These are phyloP conservation scores for Polygonum maritimum DNA, from an alignment of 148 eudicot genomes.

Conservation along the genomic window DNA sequence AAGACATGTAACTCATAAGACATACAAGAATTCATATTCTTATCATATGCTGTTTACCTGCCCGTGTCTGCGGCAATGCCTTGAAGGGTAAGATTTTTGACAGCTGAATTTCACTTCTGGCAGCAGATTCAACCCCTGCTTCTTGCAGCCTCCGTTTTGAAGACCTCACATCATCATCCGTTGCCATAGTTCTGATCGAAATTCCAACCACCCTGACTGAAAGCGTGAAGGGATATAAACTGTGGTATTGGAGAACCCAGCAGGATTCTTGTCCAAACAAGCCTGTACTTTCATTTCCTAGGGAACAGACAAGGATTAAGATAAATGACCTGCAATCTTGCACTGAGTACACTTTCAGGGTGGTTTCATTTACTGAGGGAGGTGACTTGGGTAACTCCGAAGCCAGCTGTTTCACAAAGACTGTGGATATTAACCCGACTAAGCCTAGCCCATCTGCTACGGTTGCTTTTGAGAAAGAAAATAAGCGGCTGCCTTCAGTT, in stretches of 20 bases:
- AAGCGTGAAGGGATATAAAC: conserved; percentile 67
- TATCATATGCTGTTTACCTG: not conserved
- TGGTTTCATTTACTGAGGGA: conserved; percentile 54
- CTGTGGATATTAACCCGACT: conserved; percentile 45
- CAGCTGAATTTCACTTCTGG: conserved; percentile 17
- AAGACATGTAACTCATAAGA: too few relatives aligned
- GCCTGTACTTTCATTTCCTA: conserved; percentile 47
- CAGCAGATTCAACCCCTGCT: conserved; percentile 83
- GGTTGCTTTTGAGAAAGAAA: conserved; percentile 19
- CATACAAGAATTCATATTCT: too few relatives aligned
- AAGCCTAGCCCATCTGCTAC: conserved; percentile 20
- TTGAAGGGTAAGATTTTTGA: not conserved
- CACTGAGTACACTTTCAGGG: conserved; percentile 81
- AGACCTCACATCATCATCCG: conserved; percentile 68
- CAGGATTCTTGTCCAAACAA: conserved; percentile 46
- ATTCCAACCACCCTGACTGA: conserved; percentile 32
- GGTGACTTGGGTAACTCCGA: conserved; percentile 91
- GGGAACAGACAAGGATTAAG: conserved; percentile 47
- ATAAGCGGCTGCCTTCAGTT: conserved; percentile 30
- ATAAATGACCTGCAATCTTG: conserved; percentile 62
- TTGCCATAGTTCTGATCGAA: conserved; percentile 57
- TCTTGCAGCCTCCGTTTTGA: conserved; percentile 88
- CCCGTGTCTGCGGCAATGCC: not conserved
- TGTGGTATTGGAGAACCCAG: conserved; percentile 67
- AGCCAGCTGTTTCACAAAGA: conserved; percentile 71